phyloP scores from a whole-genome alignment of 163 green algal species.

The Chlorella variabilis region DNA sequence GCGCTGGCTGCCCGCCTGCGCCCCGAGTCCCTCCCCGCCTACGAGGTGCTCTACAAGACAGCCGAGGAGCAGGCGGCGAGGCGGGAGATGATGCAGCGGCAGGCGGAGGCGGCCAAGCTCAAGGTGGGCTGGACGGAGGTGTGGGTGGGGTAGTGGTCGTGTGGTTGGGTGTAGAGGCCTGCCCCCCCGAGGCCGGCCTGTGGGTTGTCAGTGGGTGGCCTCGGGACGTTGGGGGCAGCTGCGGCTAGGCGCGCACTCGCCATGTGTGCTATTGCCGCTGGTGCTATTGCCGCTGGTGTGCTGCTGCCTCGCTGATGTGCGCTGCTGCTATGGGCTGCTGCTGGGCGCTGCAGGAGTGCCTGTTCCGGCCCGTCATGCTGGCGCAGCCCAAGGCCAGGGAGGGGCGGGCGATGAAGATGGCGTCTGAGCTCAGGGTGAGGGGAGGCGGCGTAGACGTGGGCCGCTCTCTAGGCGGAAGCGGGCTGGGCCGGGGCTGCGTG shows the following conservation, averaged over 20 bases:
- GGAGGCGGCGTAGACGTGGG: no score
- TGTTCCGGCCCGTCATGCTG: slow-evolving; percentile 41
- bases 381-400: slow-evolving; percentile 11
- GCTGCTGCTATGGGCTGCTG: no score
- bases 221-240: no score
- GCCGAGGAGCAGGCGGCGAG: slow-evolving; percentile 35
- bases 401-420: slow-evolving; percentile 28
- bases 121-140: slow-evolving; percentile 7
- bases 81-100: slow-evolving; percentile 18
- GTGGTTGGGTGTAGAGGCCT: not conserved
- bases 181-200: no score
- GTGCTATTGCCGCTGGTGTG: no score
- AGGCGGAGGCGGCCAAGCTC: slow-evolving; percentile 6
- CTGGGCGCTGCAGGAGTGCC: slow-evolving; percentile 32
- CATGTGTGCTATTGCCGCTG: no score
- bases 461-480: no score
- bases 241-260: no score
- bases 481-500: no score
- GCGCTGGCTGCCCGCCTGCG: slow-evolving; percentile 33
- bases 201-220: no score
- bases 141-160: not conserved
- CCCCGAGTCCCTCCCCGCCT: slow-evolving; percentile 31
- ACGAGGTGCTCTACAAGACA: slow-evolving; percentile 52
- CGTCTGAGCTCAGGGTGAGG: not conserved
- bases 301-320: no score